These are phyloP conservation scores for Phytophthora megakarya DNA, from an alignment of 352 stramenopile species.

Conservation along the genomic window DNA sequence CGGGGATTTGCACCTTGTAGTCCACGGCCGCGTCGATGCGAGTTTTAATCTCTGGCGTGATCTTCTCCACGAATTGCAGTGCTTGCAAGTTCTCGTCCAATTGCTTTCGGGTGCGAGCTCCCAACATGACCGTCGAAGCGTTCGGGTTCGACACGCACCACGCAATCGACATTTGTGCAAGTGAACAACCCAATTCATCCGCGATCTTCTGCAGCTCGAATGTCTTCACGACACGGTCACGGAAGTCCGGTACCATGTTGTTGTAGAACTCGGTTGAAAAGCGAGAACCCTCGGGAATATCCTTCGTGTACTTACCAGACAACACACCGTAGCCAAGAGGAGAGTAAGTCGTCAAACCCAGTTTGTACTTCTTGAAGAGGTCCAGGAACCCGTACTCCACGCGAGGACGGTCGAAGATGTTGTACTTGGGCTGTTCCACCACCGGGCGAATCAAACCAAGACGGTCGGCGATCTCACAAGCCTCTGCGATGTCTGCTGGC, in stretches of 20 bases:
- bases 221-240: constrained; percentile 33
- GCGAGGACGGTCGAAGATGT: constrained; percentile 65
- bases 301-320: constrained; percentile 56
- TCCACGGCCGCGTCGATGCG: constrained; percentile 56
- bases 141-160: constrained; percentile 56
- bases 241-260: constrained; percentile 37
- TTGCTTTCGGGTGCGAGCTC: constrained; percentile 51
- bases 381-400: constrained; percentile 61
- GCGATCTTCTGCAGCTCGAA: constrained; percentile 45
- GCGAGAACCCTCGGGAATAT: constrained; percentile 31
- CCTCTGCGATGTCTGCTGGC: constrained; percentile 57
- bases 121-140: constrained; percentile 54
- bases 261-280: constrained; percentile 38
- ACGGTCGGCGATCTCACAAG: constrained; percentile 36
- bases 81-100: constrained; percentile 60
- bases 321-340: constrained; percentile 51
- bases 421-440: constrained; percentile 67
- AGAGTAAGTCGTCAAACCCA: constrained; percentile 58
- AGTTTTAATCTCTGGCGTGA: constrained; percentile 57
- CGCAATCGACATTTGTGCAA: constrained; percentile 28
- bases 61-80: constrained; percentile 44
- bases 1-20: constrained; percentile 33
- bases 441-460: constrained; percentile 38
- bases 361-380: constrained; percentile 60
- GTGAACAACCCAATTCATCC: constrained; percentile 37